phyloP scores from a whole-genome alignment of 495 filamentous ascomycete genomes.

The Cercophora samala region DNA sequence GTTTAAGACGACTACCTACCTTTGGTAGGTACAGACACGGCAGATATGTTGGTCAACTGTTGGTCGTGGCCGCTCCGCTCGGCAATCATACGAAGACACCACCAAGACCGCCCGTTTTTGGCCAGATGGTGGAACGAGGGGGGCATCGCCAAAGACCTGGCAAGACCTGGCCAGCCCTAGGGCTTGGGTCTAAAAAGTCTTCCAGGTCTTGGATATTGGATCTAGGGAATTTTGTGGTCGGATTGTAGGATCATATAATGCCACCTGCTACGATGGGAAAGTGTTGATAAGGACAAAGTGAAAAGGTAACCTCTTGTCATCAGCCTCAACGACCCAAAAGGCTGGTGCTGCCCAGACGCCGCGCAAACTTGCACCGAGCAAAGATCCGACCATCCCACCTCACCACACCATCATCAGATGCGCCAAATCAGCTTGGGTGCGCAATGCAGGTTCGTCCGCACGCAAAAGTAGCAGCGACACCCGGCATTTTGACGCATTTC shows the following conservation, averaged over 20 bases:
- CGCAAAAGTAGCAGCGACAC: neutral
- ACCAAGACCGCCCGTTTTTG: conserved; percentile 3
- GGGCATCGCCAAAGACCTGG: neutral
- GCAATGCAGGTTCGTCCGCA: neutral
- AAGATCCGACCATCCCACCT: conserved; percentile 1
- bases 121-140: neutral
- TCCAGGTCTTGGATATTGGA: neutral
- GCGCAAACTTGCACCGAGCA: neutral
- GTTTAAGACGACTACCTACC: neutral
- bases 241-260: neutral
- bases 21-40: neutral
- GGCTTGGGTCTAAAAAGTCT: neutral
- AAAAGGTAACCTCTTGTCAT: neutral
- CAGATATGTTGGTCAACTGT: conserved; percentile 3
- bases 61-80: conserved; percentile 1
- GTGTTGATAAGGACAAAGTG: neutral
- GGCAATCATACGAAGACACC: conserved; percentile 2
- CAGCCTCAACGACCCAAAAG: conserved; percentile 6
- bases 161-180: neutral
- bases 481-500: neutral
- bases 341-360: conserved; percentile 6
- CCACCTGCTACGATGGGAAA: conserved; percentile 2
- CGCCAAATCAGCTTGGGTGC: neutral
- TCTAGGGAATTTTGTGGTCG: neutral
- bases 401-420: neutral